Conservation (phyloP, 106 monocot species). For the Allium sativum region DNA sequence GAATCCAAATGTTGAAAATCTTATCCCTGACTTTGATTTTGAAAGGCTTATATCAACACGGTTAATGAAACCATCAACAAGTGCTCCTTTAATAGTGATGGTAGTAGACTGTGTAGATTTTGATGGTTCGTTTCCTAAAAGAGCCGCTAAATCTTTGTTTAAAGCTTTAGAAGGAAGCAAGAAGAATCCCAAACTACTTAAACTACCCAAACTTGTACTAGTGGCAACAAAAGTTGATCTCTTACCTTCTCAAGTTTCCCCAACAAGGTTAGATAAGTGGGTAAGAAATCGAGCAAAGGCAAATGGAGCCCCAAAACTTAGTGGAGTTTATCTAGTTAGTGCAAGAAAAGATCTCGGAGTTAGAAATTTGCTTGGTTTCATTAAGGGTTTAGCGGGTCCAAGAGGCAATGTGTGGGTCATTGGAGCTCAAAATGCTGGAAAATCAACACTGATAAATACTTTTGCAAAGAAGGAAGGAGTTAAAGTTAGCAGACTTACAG, state of each 20-base stretch:
- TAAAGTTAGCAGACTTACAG: constrained; percentile 61
- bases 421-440: constrained; percentile 98
- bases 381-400: constrained; percentile 74
- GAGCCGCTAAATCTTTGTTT: constrained; percentile 88
- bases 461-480: constrained; percentile 74
- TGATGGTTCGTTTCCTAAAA: constrained; percentile 88
- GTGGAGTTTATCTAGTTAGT: constrained; percentile 72
- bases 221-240: constrained; percentile 90
- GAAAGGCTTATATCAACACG: constrained; percentile 58
- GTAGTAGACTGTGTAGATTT: constrained; percentile 90
- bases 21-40: constrained; percentile 96
- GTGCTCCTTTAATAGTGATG: constrained; percentile 68
- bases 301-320: constrained; percentile 70
- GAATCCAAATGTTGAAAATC: constrained; percentile 67
- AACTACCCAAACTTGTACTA: constrained; percentile 68
- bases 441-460: constrained; percentile 89
- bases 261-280: constrained; percentile 80
- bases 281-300: constrained; percentile 77
- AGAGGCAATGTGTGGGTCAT: constrained; percentile 95
- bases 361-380: constrained; percentile 69
- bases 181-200: constrained; percentile 24
- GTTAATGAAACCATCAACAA: constrained; percentile 52
- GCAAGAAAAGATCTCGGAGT: constrained; percentile 78
- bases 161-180: constrained; percentile 54
- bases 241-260: constrained; percentile 79